phyloP scores from a whole-genome alignment of 1,284 basidiomycete species.

The Trametes sp. region DNA sequence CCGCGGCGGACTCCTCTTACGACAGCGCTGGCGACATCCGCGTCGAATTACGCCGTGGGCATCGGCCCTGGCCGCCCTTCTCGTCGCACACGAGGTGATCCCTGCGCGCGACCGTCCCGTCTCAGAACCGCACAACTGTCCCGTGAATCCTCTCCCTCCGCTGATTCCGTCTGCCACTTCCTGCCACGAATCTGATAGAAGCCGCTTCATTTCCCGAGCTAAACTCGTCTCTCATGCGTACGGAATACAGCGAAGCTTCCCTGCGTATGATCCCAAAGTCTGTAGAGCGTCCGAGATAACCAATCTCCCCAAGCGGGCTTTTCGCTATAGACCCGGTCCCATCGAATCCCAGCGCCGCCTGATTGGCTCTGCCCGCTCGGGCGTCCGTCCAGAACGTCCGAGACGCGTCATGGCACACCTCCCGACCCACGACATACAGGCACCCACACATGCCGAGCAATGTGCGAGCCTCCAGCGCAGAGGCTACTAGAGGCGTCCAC shows the following conservation, averaged over 20 bases:
- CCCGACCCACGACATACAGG: constrained; percentile 3
- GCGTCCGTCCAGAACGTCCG: constrained; percentile 17
- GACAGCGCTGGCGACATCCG: constrained; percentile 17
- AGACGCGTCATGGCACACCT: constrained; percentile 8
- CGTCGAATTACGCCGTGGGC: constrained; percentile 27
- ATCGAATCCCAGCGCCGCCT: constrained; percentile 26
- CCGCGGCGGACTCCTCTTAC: constrained; percentile 18
- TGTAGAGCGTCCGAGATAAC: constrained; percentile 34
- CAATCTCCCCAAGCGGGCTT: constrained; percentile 24
- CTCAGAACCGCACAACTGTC: constrained; percentile 14
- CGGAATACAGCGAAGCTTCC: constrained; percentile 27
- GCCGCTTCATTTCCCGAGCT: constrained; percentile 28
- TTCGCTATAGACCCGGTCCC: constrained; percentile 29
- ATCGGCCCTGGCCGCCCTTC: constrained; percentile 26
- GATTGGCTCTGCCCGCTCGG: constrained; percentile 23
- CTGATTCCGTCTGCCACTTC: constrained; percentile 23
- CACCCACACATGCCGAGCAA: constrained; percentile 12
- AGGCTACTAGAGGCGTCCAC: background rate
- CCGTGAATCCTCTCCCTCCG: constrained; percentile 27
- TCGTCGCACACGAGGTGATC: constrained; percentile 40
- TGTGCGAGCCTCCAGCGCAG: constrained; percentile 11
- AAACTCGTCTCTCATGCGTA: constrained; percentile 22
- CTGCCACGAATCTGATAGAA: constrained; percentile 35
- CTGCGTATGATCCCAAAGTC: constrained; percentile 10
- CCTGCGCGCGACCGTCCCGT: constrained; percentile 26